Conservation (phyloP, 2,329 filamentous ascomycete species). For the Tetracladium maxilliforme region DNA sequence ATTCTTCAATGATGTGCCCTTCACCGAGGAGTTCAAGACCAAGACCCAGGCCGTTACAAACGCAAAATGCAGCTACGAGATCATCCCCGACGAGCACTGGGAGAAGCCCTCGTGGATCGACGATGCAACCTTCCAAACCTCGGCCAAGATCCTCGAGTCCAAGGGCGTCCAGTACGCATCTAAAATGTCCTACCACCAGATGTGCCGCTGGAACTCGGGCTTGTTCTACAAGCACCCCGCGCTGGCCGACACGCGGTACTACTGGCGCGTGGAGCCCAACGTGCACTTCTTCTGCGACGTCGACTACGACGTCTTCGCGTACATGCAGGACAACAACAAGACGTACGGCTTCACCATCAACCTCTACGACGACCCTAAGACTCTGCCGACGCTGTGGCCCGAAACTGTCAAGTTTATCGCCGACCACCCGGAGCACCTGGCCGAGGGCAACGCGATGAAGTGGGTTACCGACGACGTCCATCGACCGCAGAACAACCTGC, state of each 20-base stretch:
- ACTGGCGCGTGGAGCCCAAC: conserved; percentile 97
- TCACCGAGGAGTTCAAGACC: conserved; percentile 83
- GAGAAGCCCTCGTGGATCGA: conserved; percentile 86
- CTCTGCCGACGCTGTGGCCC: conserved; percentile 84
- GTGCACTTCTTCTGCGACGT: conserved; percentile 99
- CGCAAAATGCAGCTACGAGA: conserved; percentile 72
- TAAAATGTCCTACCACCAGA: conserved; percentile 88
- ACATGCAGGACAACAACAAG: conserved; percentile 97
- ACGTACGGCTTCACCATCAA: conserved; percentile 98
- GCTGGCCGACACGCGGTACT: conserved; percentile 69
- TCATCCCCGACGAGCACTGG: conserved; percentile 95
- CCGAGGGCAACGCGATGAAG: conserved; percentile 70
- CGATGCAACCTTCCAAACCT: conserved; percentile 70
- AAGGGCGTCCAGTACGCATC: conserved; percentile 82
- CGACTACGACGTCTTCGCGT: conserved; percentile 96
- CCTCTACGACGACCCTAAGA: conserved; percentile 81
- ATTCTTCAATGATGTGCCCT: conserved; percentile 94
- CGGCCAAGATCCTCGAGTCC: conserved; percentile 67
- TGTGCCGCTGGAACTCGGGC: conserved; percentile 98
- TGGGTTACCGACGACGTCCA: conserved; percentile 73
- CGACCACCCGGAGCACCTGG: conserved; percentile 66
- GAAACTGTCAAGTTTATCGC: conserved; percentile 84
- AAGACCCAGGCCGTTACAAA: conserved; percentile 72
- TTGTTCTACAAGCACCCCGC: conserved; percentile 96
- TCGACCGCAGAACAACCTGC: conserved; percentile 64